Evolutionary conservation across 2,329 filamentous ascomycete genomes (phyloP).

Genomic region (Fusarium brachygibbosum): DNA sequence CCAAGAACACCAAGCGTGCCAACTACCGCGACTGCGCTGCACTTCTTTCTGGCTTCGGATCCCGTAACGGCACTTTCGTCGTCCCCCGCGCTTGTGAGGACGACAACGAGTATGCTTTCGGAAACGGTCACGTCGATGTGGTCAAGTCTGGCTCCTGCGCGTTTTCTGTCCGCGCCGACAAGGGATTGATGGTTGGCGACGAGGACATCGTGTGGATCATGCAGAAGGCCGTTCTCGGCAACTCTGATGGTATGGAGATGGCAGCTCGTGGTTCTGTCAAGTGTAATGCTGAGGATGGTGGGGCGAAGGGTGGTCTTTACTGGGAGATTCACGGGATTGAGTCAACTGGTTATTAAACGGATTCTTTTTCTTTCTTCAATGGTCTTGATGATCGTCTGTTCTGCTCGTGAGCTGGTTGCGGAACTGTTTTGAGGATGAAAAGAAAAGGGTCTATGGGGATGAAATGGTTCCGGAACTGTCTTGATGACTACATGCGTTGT

Average conservation of each 20-base stretch:
- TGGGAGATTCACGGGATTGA: constrained; percentile 38
- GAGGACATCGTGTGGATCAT: constrained; percentile 37
- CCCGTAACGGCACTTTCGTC: constrained; percentile 51
- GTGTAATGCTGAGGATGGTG: constrained; percentile 22
- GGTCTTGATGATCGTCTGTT: constrained; percentile 23
- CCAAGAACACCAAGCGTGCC: constrained; percentile 42
- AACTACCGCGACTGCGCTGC: constrained; percentile 52
- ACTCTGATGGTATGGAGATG: constrained; percentile 33
- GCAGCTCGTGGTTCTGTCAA: constrained; percentile 35
- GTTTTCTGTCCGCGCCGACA: constrained; percentile 46
- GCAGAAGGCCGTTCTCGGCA: constrained; percentile 32
- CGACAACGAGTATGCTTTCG: constrained; percentile 21
- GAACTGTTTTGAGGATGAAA: constrained; percentile 8
- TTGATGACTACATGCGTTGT: constrained; percentile 30
- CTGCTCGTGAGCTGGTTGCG: constrained; percentile 1
- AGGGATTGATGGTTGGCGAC: constrained; percentile 30
- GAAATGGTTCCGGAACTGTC: constrained; percentile 22
- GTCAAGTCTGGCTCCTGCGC: constrained; percentile 47
- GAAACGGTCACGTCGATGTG: constrained; percentile 41
- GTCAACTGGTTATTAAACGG: constrained; percentile 14
- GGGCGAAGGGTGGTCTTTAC: constrained; percentile 28
- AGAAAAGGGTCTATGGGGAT: not conserved
- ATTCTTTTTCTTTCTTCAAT: not conserved
- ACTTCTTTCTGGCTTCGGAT: constrained; percentile 50
- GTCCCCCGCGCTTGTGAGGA: constrained; percentile 36